Conservation (phyloP, 108 stramenopile genomes). For the Nitzschia sp. region DNA sequence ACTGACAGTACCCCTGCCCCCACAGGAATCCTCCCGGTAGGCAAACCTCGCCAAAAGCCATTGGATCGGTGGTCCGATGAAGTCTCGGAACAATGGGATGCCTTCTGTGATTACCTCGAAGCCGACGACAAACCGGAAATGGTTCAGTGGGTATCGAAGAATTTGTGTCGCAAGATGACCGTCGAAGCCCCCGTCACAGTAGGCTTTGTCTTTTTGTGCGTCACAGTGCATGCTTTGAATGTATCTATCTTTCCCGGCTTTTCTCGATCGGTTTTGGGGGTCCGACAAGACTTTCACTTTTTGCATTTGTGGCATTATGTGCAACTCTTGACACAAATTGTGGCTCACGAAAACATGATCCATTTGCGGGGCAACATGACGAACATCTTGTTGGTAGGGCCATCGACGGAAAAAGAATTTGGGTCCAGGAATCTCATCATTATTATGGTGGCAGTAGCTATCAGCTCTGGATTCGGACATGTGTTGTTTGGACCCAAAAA, state of each 20-base stretch:
- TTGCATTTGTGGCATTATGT: constrained; percentile 15
- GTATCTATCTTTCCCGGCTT: constrained; percentile 2
- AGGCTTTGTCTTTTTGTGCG: constrained; percentile 9
- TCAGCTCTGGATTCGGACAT: constrained; percentile 30
- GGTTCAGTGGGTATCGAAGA: constrained; percentile 1
- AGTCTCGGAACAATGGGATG: constrained; percentile 12
- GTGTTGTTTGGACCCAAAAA: constrained; percentile 26
- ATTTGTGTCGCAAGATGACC: constrained; percentile 7
- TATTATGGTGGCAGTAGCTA: constrained; percentile 25
- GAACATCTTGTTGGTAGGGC: constrained; percentile 32
- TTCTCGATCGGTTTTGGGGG: constrained; percentile 1
- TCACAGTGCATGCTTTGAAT: constrained; percentile 5
- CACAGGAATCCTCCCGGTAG: too few relatives aligned
- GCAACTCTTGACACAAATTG: constrained; percentile 26
- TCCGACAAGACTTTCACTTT: constrained; percentile 6
- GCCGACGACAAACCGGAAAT: not conserved
- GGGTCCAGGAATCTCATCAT: constrained; percentile 20
- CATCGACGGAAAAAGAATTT: constrained; percentile 26
- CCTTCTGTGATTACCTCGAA: not conserved
- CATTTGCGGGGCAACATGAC: constrained; percentile 36
- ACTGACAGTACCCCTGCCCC: too few relatives aligned
- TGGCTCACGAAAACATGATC: constrained; percentile 23
- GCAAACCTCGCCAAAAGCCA: not conserved
- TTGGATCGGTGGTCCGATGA: not conserved
- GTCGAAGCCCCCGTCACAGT: constrained; percentile 11